Conservation (phyloP, 257 asterid species). For the Fraxinus americana region DNA sequence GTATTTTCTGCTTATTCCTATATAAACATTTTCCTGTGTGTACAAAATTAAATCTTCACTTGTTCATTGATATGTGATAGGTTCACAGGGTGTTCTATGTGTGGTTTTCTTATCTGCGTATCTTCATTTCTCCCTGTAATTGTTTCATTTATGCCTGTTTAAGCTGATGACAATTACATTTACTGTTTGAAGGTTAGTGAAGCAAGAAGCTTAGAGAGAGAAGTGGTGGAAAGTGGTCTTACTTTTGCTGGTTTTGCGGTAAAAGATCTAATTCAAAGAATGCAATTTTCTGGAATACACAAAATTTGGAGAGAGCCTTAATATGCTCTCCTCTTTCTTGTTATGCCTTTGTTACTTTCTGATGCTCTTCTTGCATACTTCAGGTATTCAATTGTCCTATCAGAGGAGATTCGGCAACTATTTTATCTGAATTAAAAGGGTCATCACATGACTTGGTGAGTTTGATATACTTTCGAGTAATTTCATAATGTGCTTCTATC, state of each 20-base stretch:
- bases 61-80: neutral
- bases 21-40: neutral
- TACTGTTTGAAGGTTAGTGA: constrained; percentile 78
- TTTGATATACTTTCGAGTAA: constrained; percentile 19
- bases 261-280: constrained; percentile 29
- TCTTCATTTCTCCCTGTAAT: neutral
- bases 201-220: constrained; percentile 92
- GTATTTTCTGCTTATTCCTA: neutral
- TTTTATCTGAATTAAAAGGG: constrained; percentile 73
- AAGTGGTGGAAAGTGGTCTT: constrained; percentile 75
- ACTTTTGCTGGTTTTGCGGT: constrained; percentile 98
- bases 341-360: constrained; percentile 14
- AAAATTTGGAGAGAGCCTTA: neutral
- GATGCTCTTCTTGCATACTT: constrained; percentile 27
- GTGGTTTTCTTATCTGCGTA: neutral
- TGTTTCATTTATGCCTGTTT: constrained; percentile 18
- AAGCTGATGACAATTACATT: constrained; percentile 25
- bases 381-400: constrained; percentile 98
- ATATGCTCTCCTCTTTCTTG: constrained; percentile 5
- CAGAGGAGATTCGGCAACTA: constrained; percentile 86
- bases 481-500: constrained; percentile 13
- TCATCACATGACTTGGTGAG: constrained; percentile 98
- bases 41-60: neutral
- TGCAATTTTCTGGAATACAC: constrained; percentile 11
- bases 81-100: neutral